Percentiles rank a stretch among this genome's conserved stretches.
Conservation (phyloP, 1,284 basidiomycete genomes). For the Tilletia horrida region DNA sequence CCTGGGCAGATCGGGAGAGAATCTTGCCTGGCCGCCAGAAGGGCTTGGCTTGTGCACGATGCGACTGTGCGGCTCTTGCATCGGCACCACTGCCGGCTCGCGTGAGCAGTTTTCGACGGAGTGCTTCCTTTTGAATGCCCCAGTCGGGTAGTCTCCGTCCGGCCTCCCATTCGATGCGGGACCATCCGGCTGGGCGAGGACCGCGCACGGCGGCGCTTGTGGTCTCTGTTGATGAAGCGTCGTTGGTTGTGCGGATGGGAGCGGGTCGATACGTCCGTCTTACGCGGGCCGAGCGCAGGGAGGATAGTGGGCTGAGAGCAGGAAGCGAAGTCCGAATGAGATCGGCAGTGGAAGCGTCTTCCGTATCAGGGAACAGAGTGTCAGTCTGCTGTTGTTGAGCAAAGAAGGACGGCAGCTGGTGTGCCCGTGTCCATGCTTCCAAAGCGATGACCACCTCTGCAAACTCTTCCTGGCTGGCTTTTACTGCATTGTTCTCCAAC, state of each 20-base stretch:
- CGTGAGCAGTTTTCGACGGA: conserved; percentile 36
- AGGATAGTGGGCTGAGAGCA: neutral
- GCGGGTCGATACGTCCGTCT: conserved; percentile 2
- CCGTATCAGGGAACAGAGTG: neutral
- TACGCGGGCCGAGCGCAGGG: conserved; percentile 6
- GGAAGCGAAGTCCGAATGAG: neutral
- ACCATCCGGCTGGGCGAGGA: conserved; percentile 42
- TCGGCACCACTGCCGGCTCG: conserved; percentile 1
- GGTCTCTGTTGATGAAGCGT: neutral
- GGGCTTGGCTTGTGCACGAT: conserved; percentile 3
- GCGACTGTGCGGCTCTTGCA: neutral
- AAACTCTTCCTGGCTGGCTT: conserved; percentile 9
- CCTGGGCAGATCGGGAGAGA: conserved; percentile 49
- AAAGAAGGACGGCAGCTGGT: neutral
- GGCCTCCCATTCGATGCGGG: conserved; percentile 42
- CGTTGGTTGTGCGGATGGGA: neutral
- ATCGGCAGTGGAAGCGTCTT: neutral
- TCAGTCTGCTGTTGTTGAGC: neutral
- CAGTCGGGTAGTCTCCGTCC: conserved; percentile 40
- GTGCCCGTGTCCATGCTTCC: neutral
- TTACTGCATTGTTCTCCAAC: neutral
- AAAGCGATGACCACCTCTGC: conserved; percentile 9
- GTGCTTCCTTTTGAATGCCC: conserved; percentile 42
- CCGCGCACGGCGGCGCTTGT: neutral
- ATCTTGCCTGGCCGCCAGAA: conserved; percentile 48